These are phyloP conservation scores for Melampsora americana DNA, from an alignment of 1,284 basidiomycete species.

Conservation along the genomic window DNA sequence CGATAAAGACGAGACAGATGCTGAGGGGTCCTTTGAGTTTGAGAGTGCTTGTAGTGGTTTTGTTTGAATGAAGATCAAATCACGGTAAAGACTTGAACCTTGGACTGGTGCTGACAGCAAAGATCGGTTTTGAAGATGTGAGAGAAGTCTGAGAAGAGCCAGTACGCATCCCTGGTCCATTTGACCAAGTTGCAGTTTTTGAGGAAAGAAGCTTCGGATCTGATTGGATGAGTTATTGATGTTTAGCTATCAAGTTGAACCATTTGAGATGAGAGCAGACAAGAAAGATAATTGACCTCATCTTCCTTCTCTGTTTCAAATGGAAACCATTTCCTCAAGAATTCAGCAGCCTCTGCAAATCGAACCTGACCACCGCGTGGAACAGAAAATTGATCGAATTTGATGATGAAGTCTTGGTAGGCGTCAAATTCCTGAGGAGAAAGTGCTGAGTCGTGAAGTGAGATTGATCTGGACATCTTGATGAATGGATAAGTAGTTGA, in stretches of 20 bases:
- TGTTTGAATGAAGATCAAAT: constrained; percentile 34
- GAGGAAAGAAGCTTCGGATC: constrained; percentile 42
- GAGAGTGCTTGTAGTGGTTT: constrained; percentile 22
- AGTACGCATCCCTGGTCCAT: constrained; percentile 29
- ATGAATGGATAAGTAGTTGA: no score
- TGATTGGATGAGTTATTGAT: background rate
- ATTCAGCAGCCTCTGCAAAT: constrained; percentile 37
- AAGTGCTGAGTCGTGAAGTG: constrained; percentile 11
- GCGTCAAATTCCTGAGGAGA: constrained; percentile 19
- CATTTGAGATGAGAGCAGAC: background rate
- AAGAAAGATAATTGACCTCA: constrained; percentile 16
- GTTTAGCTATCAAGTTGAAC: background rate
- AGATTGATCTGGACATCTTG: constrained; percentile 19
- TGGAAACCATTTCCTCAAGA: constrained; percentile 29
- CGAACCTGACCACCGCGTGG: constrained; percentile 2
- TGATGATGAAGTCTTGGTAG: constrained; percentile 19
- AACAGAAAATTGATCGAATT: constrained; percentile 6
- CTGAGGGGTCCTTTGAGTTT: background rate
- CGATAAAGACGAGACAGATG: background rate
- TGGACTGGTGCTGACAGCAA: background rate
- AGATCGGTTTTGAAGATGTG: constrained; percentile 15
- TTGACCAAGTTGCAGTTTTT: constrained; percentile 37
- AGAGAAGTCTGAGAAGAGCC: constrained; percentile 22
- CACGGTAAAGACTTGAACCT: constrained; percentile 5
- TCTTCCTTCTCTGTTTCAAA: constrained; percentile 32